Evolutionary conservation across 108 stramenopile genomes (phyloP), one percentile per base, ranked within the genome.

Genomic region (Fragilaria radians): DNA sequence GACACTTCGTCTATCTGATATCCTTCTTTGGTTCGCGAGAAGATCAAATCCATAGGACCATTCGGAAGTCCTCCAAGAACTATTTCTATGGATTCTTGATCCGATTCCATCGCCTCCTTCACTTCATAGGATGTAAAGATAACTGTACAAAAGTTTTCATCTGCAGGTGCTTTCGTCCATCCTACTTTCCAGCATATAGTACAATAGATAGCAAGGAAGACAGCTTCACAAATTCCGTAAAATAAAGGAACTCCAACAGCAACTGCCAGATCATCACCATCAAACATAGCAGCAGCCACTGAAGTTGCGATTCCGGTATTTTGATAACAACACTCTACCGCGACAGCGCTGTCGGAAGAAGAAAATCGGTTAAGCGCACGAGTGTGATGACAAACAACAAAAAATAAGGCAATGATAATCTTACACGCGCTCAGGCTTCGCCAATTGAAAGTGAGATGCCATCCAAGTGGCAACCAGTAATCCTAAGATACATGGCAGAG

Each of bases 361-460:
- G 22, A 22, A 51, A 51, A 22, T 7, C 19, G 19, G 50, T 21
- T 14, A 51, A 19, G 22, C 18, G 18, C 42, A 45, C 11, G 42
- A 45, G 18, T 18, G 42, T 45, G 42, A 45, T 11, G 14, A 11
- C 14, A 14, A 17, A 45, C 18, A 14, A 11, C 14, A 45, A 17
- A 45, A 11, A 45, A 45, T 42, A 42, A 7, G 36, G 36, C 36
- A 50, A 32, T 57, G 28, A 11, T n/a, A 3, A 18, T 34, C 55
- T 46, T 36, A 57, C 57, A 90, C 85, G 53, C 93, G 71, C 57
- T 94, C 93, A 2, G 93, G 93, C 68, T 90, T 90, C 4, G 81
- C 70, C 60, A 91, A 54, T 11, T 68, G 66, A 7, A 80, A 66
- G 27, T 69, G 64, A 36, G 79, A 66, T 7, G 89, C 73, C 65